Evolutionary conservation across 108 stramenopile species (phyloP).

Genomic region (Cyclotella baltica): DNA sequence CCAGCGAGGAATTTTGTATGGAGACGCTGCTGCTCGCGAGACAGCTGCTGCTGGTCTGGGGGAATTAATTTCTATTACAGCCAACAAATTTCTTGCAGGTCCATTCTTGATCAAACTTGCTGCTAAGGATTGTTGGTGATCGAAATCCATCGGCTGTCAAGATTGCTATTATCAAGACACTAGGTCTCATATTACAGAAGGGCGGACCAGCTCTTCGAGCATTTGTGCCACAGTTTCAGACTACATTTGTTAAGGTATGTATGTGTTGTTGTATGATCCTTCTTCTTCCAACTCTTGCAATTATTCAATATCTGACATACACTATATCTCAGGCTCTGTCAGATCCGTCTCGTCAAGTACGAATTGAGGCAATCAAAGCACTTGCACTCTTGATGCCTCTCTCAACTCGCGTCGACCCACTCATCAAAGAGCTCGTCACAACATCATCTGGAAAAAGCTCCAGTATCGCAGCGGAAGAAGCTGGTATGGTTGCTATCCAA

Average conservation of each 20-base stretch:
- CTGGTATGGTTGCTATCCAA: constrained; percentile 83
- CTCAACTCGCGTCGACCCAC: constrained; percentile 90
- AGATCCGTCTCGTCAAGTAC: constrained; percentile 91
- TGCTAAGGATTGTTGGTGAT: constrained; percentile 98
- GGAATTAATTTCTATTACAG: constrained; percentile 92
- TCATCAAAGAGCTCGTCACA: constrained; percentile 90
- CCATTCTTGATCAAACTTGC: constrained; percentile 96
- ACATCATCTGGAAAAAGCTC: constrained; percentile 72
- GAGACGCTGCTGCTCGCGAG: constrained; percentile 80
- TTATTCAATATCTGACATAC: too few relatives aligned
- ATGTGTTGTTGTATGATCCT: too few relatives aligned
- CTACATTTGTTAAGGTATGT: constrained; percentile 99
- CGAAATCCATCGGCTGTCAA: constrained; percentile 93
- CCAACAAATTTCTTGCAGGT: constrained; percentile 85
- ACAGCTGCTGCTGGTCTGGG: constrained; percentile 94
- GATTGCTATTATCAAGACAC: constrained; percentile 90
- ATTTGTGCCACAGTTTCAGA: constrained; percentile 99
- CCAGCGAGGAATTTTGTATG: constrained; percentile 95
- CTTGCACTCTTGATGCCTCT: constrained; percentile 90
- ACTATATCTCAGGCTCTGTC: too few relatives aligned
- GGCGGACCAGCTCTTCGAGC: constrained; percentile 94
- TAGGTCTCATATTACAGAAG: constrained; percentile 90
- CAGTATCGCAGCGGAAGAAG: constrained; percentile 51
- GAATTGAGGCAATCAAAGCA: constrained; percentile 83
- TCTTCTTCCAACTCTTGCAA: too few relatives aligned